Evolutionary conservation across 1,139 yeast species (phyloP).

Genomic region (Geotrichum restrictum): DNA sequence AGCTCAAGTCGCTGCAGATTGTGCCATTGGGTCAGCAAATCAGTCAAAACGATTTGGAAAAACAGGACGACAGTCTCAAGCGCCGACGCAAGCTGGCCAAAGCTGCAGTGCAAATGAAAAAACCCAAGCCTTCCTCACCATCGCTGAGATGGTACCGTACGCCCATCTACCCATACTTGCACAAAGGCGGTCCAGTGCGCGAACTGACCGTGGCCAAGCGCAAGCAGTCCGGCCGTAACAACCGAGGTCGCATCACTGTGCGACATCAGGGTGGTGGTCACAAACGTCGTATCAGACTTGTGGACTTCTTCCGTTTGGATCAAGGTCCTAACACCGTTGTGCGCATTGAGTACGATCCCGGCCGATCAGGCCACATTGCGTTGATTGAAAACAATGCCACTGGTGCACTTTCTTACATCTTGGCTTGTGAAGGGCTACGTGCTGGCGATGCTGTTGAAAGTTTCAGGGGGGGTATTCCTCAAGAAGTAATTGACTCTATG

Average conservation of each 20-base stretch:
- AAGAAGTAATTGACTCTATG: conserved; percentile 69
- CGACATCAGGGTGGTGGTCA: conserved; percentile 98
- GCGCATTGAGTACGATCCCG: conserved; percentile 94
- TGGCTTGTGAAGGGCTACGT: conserved; percentile 90
- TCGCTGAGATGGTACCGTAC: conserved; percentile 85
- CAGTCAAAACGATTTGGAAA: conserved; percentile 63
- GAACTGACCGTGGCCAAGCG: conserved; percentile 72
- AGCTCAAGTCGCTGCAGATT: conserved; percentile 26
- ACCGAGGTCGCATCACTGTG: conserved; percentile 81
- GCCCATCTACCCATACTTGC: conserved; percentile 82
- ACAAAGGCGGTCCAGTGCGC: conserved; percentile 77
- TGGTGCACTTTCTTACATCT: conserved; percentile 66
- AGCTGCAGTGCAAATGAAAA: conserved; percentile 66
- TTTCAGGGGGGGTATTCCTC: conserved; percentile 84
- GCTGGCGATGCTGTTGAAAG: conserved; percentile 89
- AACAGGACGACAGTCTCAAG: conserved; percentile 66
- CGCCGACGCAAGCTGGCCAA: conserved; percentile 71
- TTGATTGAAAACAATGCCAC: conserved; percentile 63
- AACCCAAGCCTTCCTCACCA: conserved; percentile 77
- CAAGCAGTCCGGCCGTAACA: conserved; percentile 83
- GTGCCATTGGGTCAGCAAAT: conserved; percentile 33
- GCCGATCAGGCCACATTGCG: conserved; percentile 92
- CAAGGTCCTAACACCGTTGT: conserved; percentile 76
- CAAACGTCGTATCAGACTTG: conserved; percentile 75
- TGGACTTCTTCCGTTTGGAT: conserved; percentile 67